These are phyloP conservation scores for Talaromyces sp. DNA, from an alignment of 2,329 filamentous ascomycete genomes.

Conservation along the genomic window DNA sequence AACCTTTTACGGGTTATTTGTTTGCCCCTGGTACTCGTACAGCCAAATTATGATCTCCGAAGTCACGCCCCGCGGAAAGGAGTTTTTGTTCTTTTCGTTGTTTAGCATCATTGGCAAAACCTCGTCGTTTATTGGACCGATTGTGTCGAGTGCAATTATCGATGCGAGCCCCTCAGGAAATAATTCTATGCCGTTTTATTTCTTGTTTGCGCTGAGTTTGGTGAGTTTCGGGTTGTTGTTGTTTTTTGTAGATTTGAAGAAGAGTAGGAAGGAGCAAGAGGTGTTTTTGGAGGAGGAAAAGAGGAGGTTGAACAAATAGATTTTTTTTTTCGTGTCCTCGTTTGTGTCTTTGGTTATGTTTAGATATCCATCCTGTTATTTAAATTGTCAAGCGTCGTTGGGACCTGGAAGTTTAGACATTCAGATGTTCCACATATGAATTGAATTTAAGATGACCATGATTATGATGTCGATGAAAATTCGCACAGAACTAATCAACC, in stretches of 20 bases:
- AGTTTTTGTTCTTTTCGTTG: slow-evolving; percentile 65
- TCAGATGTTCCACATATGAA: no score
- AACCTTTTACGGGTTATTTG: slow-evolving; percentile 59
- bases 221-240: slow-evolving; percentile 51
- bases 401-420: no score
- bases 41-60: slow-evolving; percentile 67
- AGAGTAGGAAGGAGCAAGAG: slow-evolving; percentile 56
- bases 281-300: slow-evolving; percentile 43
- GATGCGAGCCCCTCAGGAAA: slow-evolving; percentile 53
- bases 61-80: slow-evolving; percentile 62
- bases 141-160: slow-evolving; percentile 66
- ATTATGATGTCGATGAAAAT: no score
- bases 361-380: background rate
- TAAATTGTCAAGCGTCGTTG: background rate
- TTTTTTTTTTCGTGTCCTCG: background rate
- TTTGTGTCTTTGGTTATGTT: background rate
- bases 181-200: slow-evolving; percentile 61
- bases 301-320: slow-evolving; percentile 2
- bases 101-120: slow-evolving; percentile 67
- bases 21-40: slow-evolving; percentile 67
- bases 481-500: no score
- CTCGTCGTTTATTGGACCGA: slow-evolving; percentile 61
- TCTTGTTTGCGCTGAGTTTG: slow-evolving; percentile 55
- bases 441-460: no score
- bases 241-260: slow-evolving; percentile 55